These are phyloP conservation scores for Aspergillus transmontanensis DNA, from an alignment of 2,329 filamentous ascomycete genomes.

Conservation along the genomic window DNA sequence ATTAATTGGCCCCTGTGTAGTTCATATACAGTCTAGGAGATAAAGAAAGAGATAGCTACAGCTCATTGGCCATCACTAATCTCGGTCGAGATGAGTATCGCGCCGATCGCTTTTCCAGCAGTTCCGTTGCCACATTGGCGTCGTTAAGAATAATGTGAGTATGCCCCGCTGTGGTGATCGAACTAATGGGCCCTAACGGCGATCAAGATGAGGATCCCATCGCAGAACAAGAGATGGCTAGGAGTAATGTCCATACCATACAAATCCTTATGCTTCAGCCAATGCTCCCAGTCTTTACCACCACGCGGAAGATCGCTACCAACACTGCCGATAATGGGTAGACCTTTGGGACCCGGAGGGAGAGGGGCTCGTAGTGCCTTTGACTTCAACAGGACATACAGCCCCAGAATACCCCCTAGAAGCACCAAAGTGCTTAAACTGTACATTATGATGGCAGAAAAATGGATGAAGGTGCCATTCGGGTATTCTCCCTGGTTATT, in stretches of 20 bases:
- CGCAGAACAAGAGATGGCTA: too few species aligned
- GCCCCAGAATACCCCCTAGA: not conserved
- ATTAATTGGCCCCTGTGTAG: not conserved
- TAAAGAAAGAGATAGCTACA: not conserved
- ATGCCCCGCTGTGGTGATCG: slow-evolving; percentile 34
- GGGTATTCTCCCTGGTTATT: not conserved
- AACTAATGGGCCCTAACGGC: slow-evolving; percentile 35
- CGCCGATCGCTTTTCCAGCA: slow-evolving; percentile 35
- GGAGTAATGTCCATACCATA: slow-evolving; percentile 28
- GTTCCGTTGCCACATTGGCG: slow-evolving; percentile 28
- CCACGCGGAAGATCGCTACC: slow-evolving; percentile 46
- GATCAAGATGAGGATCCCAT: not conserved
- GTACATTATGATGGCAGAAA: not conserved
- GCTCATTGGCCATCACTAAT: slow-evolving; percentile 23
- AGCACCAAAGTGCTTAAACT: not conserved
- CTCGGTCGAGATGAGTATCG: slow-evolving; percentile 30
- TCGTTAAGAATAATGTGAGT: slow-evolving; percentile 39
- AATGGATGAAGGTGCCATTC: not conserved
- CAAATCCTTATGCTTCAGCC: slow-evolving; percentile 44
- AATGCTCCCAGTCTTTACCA: slow-evolving; percentile 42
- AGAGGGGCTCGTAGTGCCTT: not conserved
- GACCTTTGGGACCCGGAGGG: slow-evolving; percentile 53
- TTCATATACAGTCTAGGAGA: slow-evolving; percentile 4
- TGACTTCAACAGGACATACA: not conserved
- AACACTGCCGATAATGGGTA: slow-evolving; percentile 54